phyloP scores from a whole-genome alignment of 768 basidiomycete genomes.

The Kondoa malvinella region DNA sequence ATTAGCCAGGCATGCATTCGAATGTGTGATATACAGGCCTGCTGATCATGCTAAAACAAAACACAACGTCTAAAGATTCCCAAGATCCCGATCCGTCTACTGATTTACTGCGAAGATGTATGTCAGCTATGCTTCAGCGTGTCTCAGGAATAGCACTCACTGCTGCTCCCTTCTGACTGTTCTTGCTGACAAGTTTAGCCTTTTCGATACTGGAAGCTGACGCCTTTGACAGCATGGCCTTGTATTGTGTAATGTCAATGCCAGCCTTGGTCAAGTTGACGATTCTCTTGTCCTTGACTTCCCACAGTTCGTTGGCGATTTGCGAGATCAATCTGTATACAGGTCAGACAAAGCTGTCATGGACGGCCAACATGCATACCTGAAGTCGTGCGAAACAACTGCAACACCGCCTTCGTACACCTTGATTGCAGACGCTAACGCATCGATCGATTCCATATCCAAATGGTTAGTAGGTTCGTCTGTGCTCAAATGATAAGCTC shows the following conservation, averaged over 20 bases:
- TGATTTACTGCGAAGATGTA: too few species aligned
- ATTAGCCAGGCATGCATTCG: too few species aligned
- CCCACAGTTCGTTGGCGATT: constrained; percentile 98
- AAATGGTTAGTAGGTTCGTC: constrained; percentile 95
- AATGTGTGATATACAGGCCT: too few species aligned
- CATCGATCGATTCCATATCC: constrained; percentile 95
- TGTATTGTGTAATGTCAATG: constrained; percentile 84
- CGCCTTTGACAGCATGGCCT: constrained; percentile 37
- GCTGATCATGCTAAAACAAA: too few species aligned
- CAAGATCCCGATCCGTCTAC: too few species aligned
- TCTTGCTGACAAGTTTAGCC: constrained; percentile 14
- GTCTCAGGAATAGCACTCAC: not conserved
- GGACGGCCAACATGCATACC: constrained; percentile 32
- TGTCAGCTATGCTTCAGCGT: not conserved
- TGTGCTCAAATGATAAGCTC: constrained; percentile 28
- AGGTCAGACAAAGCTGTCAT: not conserved
- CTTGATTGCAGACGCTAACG: constrained; percentile 85
- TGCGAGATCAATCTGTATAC: constrained; percentile 61
- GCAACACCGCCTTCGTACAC: constrained; percentile 95
- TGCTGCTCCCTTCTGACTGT: not conserved
- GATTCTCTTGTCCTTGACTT: constrained; percentile 86
- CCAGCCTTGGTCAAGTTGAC: constrained; percentile 77
- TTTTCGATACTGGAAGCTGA: constrained; percentile 17
- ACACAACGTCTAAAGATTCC: too few species aligned
- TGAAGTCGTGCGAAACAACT: constrained; percentile 99